These are phyloP conservation scores for Candida gorgasii DNA, from an alignment of 805 yeast species.

Conservation along the genomic window DNA sequence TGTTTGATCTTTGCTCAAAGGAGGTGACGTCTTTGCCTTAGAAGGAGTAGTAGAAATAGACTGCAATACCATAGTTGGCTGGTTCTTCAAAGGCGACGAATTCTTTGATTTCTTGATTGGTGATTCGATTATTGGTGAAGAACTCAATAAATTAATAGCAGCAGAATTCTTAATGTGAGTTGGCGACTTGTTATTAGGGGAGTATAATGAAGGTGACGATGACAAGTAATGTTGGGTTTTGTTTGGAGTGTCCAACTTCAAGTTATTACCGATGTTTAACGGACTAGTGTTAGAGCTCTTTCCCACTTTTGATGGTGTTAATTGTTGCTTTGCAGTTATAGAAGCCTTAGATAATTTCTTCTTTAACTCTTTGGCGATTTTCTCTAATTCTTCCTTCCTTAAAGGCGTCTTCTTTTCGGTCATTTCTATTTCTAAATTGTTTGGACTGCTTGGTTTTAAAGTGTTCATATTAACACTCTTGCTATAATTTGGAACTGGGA, in stretches of 20 bases:
- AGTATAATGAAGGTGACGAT: slow-evolving; percentile 33
- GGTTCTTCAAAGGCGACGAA: slow-evolving; percentile 16
- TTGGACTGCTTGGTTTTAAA: slow-evolving; percentile 7
- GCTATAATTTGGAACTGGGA: no score
- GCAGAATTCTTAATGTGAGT: slow-evolving; percentile 39
- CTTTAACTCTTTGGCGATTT: slow-evolving; percentile 44
- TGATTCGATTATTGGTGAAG: slow-evolving; percentile 28
- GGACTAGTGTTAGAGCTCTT: slow-evolving; percentile 20
- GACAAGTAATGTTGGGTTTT: slow-evolving; percentile 19
- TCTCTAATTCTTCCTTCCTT: slow-evolving; percentile 45
- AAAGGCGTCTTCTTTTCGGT: slow-evolving; percentile 31
- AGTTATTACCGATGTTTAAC: slow-evolving; percentile 32
- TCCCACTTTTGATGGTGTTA: slow-evolving; percentile 18
- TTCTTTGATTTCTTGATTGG: slow-evolving; percentile 29
- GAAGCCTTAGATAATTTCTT: slow-evolving; percentile 43
- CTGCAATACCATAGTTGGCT: slow-evolving; percentile 26
- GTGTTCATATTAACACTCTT: slow-evolving; percentile 2
- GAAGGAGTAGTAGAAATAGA: slow-evolving; percentile 30
- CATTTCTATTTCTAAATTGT: slow-evolving; percentile 5
- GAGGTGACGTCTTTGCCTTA: slow-evolving; percentile 35
- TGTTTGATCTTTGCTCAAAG: slow-evolving; percentile 22
- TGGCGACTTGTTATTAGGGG: slow-evolving; percentile 42
- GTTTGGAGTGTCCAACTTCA: slow-evolving; percentile 18
- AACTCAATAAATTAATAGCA: slow-evolving; percentile 34
- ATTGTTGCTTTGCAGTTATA: slow-evolving; percentile 42